These are phyloP conservation scores for Polyplosphaeria fusca DNA, from an alignment of 495 filamentous ascomycete genomes.

Conservation along the genomic window DNA sequence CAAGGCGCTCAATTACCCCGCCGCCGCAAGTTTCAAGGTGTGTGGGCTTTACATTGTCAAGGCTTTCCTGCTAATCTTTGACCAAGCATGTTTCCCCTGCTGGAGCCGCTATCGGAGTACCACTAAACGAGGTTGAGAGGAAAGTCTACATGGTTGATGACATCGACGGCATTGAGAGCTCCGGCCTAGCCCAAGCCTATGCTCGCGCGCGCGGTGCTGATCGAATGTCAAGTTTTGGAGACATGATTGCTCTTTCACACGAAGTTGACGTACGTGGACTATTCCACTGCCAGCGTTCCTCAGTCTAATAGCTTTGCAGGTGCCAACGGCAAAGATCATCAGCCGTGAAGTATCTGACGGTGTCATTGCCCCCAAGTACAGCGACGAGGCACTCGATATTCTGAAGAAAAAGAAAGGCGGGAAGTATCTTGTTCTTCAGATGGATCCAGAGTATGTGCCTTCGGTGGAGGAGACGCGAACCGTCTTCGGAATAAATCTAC, in stretches of 20 bases:
- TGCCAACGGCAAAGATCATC: constrained; percentile 92
- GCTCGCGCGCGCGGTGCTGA: constrained; percentile 92
- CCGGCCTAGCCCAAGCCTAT: constrained; percentile 86
- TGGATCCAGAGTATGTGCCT: constrained; percentile 83
- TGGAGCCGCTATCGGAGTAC: constrained; percentile 88
- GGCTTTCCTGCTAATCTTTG: not conserved
- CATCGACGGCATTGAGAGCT: constrained; percentile 80
- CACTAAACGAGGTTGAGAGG: constrained; percentile 78
- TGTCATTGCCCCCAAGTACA: constrained; percentile 85
- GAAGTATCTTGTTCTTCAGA: constrained; percentile 92
- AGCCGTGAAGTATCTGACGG: constrained; percentile 96
- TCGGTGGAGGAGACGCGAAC: constrained; percentile 71
- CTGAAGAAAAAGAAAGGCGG: constrained; percentile 98
- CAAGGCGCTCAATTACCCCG: constrained; percentile 78
- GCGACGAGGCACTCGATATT: constrained; percentile 79
- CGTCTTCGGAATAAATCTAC: constrained; percentile 80
- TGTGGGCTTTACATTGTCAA: not conserved
- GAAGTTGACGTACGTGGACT: constrained; percentile 61
- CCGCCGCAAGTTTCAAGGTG: constrained; percentile 91
- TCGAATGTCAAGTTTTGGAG: constrained; percentile 95
- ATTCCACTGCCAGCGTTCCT: not conserved
- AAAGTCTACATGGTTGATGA: constrained; percentile 99
- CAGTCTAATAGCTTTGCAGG: constrained; percentile 1
- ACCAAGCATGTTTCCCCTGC: constrained; percentile 82
- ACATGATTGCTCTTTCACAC: constrained; percentile 90